phyloP scores from a whole-genome alignment of 129 eudicot genomes.

The Artemisia tridentata region DNA sequence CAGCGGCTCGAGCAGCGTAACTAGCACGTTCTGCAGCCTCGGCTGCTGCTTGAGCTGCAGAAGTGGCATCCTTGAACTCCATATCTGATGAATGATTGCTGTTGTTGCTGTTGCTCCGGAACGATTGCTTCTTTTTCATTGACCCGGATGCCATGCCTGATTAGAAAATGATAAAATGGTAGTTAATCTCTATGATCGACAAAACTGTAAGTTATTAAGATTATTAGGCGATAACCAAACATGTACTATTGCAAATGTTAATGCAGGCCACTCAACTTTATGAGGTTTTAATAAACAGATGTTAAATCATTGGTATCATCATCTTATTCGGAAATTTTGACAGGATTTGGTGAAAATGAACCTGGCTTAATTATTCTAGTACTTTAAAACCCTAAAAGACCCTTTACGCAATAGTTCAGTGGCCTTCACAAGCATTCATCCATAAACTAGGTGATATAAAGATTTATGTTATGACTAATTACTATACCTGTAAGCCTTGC shows the following conservation, averaged over 20 bases:
- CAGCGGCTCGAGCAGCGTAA: conserved; percentile 93
- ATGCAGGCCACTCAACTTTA: neutral
- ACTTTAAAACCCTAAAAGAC: neutral
- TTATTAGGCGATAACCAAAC: conserved; percentile 2
- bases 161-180: conserved; percentile 14
- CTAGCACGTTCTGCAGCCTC: conserved; percentile 95
- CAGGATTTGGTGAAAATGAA: neutral
- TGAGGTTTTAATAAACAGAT: neutral
- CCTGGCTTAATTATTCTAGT: neutral
- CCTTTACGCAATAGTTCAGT: neutral
- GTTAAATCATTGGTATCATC: neutral
- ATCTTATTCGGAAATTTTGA: neutral
- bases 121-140: conserved; percentile 37
- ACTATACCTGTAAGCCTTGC: conserved; percentile 51
- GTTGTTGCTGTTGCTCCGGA: conserved; percentile 28
- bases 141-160: conserved; percentile 37
- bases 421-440: neutral
- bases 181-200: neutral
- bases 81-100: conserved; percentile 46
- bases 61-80: conserved; percentile 91
- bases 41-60: conserved; percentile 98
- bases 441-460: neutral
- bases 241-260: conserved; percentile 1
- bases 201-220: neutral
- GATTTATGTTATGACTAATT: neutral